These are phyloP conservation scores for Ascochyta clinopodiicola DNA, from an alignment of 2,329 filamentous ascomycete genomes.

Conservation along the genomic window DNA sequence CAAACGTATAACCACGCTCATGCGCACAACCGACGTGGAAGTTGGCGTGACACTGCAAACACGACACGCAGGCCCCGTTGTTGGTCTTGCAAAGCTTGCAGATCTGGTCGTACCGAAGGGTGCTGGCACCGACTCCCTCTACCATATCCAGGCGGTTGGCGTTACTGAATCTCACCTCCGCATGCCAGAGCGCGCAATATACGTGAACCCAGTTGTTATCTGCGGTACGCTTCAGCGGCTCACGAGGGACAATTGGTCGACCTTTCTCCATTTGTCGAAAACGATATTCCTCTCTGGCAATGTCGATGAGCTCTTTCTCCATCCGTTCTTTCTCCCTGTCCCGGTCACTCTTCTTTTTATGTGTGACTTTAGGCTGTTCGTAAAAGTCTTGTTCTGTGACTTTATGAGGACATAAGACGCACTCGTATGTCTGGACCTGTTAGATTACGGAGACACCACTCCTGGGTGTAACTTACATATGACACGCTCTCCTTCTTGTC, in stretches of 20 bases:
- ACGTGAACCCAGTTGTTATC: conserved; percentile 99
- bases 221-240: conserved; percentile 89
- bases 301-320: conserved; percentile 83
- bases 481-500: conserved; percentile 91
- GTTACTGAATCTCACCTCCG: conserved; percentile 91
- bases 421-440: conserved; percentile 76
- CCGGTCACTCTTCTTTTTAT: conserved; percentile 91
- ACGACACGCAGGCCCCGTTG: conserved; percentile 80
- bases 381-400: conserved; percentile 83
- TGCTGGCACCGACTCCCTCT: conserved; percentile 77
- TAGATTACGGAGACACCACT: conserved; percentile 14
- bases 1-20: conserved; percentile 80
- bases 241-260: conserved; percentile 81
- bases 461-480: conserved; percentile 64
- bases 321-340: conserved; percentile 86
- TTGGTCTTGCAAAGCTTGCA: conserved; percentile 85
- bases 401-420: conserved; percentile 86
- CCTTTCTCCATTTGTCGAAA: conserved; percentile 84
- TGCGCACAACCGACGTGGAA: conserved; percentile 93
- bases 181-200: conserved; percentile 87
- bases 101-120: conserved; percentile 78
- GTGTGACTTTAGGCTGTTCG: conserved; percentile 77
- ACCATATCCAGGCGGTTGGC: conserved; percentile 82
- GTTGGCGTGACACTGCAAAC: conserved; percentile 72
- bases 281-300: conserved; percentile 80